Conservation (phyloP, 1,284 basidiomycete genomes). For the Leccinum subfulvum region DNA sequence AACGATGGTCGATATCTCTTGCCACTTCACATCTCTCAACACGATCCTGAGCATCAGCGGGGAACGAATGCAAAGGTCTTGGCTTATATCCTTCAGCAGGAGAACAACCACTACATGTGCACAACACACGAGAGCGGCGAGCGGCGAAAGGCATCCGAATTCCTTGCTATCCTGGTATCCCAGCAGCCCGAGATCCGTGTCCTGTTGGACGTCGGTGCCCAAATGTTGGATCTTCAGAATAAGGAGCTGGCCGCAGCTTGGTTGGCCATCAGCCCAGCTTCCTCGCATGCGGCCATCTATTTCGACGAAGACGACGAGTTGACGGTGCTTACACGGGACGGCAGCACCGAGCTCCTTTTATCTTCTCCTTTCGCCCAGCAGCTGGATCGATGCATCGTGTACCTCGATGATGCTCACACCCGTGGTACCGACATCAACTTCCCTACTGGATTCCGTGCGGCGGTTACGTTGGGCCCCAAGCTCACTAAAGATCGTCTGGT, state of each 20-base stretch:
- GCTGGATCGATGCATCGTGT: not conserved
- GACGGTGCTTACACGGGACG: not conserved
- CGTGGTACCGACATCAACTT: not conserved
- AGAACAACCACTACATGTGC: not conserved
- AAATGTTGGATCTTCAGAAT: not conserved
- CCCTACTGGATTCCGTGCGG: not conserved
- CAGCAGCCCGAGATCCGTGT: not conserved
- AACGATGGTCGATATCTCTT: not conserved
- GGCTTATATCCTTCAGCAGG: not conserved
- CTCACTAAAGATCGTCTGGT: not conserved
- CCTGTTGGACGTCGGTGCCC: conserved; percentile 1
- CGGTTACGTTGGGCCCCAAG: not conserved
- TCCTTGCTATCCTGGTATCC: not conserved
- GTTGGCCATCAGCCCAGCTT: not conserved
- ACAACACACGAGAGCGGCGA: not conserved
- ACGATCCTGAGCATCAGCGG: not conserved
- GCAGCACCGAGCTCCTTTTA: not conserved
- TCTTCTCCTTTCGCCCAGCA: not conserved
- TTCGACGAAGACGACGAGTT: not conserved
- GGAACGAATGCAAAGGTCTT: not conserved
- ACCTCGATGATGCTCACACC: not conserved
- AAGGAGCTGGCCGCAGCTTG: not conserved
- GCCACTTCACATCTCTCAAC: not conserved
- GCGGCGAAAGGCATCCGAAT: not conserved
- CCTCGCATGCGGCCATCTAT: not conserved